Evolutionary conservation across 2,329 filamentous ascomycete genomes (phyloP).

Genomic region (Colletotrichum sojae): DNA sequence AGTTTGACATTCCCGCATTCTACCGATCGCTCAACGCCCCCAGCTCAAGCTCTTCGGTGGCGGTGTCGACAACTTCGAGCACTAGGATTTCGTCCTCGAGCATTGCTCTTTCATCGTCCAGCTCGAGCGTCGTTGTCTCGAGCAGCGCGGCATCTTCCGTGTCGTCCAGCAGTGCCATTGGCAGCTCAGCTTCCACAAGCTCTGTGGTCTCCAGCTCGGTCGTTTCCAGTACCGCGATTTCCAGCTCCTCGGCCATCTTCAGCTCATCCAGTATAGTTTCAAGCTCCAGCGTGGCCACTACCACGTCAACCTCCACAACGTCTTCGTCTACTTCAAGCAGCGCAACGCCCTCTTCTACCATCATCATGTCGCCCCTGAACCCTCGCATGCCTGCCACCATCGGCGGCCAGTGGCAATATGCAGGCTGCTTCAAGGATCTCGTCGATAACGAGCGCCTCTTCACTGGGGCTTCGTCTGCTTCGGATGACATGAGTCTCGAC

Average conservation of each 20-base stretch:
- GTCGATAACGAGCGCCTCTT: constrained; percentile 41
- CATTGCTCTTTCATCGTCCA: constrained; percentile 19
- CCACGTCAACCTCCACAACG: constrained; percentile 19
- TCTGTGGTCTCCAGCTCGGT: constrained; percentile 2
- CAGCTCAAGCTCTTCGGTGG: constrained; percentile 26
- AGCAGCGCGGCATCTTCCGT: background rate
- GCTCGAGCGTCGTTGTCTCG: background rate
- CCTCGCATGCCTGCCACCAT: constrained; percentile 36
- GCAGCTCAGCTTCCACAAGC: background rate
- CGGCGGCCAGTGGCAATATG: constrained; percentile 42
- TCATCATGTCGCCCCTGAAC: constrained; percentile 38
- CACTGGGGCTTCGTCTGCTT: constrained; percentile 28
- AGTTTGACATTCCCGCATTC: constrained; percentile 46
- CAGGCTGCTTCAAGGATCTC: constrained; percentile 46
- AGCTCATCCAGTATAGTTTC: constrained; percentile 6
- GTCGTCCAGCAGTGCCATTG: background rate
- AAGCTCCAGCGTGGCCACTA: constrained; percentile 30
- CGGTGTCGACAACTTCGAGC: constrained; percentile 19
- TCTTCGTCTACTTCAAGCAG: constrained; percentile 24
- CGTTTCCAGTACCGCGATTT: background rate
- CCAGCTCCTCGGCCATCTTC: background rate
- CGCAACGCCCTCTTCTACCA: constrained; percentile 24
- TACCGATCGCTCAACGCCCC: constrained; percentile 35
- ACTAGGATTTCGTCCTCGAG: constrained; percentile 33
- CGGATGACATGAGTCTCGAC: constrained; percentile 44